Conservation (phyloP, 1,284 basidiomycete genomes). For the Erythrobasidium hasegawianum region DNA sequence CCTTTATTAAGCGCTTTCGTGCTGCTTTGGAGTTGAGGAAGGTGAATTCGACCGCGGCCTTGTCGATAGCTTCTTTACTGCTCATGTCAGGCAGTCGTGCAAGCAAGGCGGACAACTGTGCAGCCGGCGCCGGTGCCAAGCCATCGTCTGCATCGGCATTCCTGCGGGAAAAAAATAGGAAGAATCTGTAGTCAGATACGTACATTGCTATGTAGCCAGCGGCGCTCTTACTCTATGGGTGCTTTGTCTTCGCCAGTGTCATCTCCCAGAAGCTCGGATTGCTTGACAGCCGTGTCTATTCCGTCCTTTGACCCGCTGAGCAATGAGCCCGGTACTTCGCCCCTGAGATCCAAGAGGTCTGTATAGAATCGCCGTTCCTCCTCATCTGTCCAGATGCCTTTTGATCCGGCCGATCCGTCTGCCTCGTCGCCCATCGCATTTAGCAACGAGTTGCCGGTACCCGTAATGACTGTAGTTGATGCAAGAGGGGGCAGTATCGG, state of each 20-base stretch:
- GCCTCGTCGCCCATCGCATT: neutral
- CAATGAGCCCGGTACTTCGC: constrained; percentile 81
- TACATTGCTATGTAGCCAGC: no score
- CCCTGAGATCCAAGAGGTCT: constrained; percentile 83
- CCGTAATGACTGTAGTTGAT: constrained; percentile 49
- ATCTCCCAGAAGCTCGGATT: neutral
- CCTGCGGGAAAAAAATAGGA: constrained; percentile 59
- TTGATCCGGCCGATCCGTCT: constrained; percentile 8
- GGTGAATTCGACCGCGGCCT: constrained; percentile 91
- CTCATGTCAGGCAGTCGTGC: constrained; percentile 89
- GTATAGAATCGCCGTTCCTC: constrained; percentile 94
- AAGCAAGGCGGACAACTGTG: constrained; percentile 85
- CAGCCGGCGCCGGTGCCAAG: constrained; percentile 72
- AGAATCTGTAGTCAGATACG: constrained; percentile 63
- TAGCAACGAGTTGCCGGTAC: constrained; percentile 35
- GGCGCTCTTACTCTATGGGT: no score
- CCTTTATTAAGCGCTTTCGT: constrained; percentile 80
- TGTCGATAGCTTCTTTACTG: constrained; percentile 86
- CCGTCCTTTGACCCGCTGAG: constrained; percentile 57
- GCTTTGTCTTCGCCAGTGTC: neutral
- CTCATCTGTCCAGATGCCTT: constrained; percentile 89
- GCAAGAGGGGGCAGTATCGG: constrained; percentile 75
- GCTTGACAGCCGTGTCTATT: neutral
- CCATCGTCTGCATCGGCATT: constrained; percentile 57
- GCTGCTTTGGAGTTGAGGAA: constrained; percentile 94